Conservation (phyloP, 164 flowering plant species). For the Echeveria elegans region DNA sequence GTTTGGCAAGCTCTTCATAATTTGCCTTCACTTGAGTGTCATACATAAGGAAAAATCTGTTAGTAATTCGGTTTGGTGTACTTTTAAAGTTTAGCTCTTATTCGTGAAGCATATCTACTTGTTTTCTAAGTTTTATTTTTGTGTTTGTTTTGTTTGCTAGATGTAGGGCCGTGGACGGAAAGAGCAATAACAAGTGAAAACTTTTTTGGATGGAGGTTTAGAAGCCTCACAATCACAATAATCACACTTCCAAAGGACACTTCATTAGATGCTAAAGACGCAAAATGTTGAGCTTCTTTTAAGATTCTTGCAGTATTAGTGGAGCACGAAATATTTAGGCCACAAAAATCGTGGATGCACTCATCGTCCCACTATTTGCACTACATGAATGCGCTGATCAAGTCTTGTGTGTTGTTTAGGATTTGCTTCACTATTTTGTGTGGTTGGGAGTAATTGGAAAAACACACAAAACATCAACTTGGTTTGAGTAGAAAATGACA, state of each 20-base stretch:
- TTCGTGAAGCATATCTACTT: background rate
- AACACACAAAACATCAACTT: too few relatives aligned
- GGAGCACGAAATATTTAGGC: background rate
- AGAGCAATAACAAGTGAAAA: background rate
- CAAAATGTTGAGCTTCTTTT: background rate
- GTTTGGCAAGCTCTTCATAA: too few relatives aligned
- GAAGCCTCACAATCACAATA: background rate
- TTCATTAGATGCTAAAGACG: background rate
- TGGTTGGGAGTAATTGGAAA: too few relatives aligned
- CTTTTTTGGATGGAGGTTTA: constrained; percentile 4
- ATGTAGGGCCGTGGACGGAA: background rate
- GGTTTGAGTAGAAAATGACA: too few relatives aligned
- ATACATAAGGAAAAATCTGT: background rate
- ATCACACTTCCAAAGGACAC: background rate
- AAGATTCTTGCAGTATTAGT: background rate
- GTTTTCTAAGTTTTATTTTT: background rate
- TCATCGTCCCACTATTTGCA: too few relatives aligned
- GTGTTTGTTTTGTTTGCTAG: background rate
- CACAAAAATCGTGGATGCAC: too few relatives aligned
- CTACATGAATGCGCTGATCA: too few relatives aligned
- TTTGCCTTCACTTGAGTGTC: too few relatives aligned
- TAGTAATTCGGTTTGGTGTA: background rate
- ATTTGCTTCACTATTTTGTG: too few relatives aligned
- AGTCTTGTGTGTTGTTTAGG: background rate
- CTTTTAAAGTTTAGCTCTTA: background rate